Evolutionary conservation across 2,329 filamentous ascomycete genomes (phyloP).

Genomic region (Chalaropsis ovoidea): DNA sequence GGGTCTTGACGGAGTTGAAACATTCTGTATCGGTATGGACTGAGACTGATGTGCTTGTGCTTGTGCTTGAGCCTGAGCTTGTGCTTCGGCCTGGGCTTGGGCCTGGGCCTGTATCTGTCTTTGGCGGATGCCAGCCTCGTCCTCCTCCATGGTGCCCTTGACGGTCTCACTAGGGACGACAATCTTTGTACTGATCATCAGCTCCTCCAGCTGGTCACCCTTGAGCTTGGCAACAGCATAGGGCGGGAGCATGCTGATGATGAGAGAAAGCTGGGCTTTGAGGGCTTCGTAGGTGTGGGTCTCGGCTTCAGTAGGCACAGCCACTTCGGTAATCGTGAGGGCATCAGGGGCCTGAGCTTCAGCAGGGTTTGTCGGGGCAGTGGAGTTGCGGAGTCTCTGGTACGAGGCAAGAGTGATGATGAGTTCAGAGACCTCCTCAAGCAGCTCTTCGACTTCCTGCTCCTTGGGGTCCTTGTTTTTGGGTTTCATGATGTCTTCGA

Average conservation of each 20-base stretch:
- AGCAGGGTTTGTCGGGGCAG: conserved; percentile 49
- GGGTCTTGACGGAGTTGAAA: conserved; percentile 15
- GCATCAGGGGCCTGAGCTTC: conserved; percentile 58
- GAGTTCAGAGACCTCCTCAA: conserved; percentile 64
- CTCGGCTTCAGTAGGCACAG: conserved; percentile 56
- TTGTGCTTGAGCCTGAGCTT: neutral
- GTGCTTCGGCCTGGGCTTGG: conserved; percentile 27
- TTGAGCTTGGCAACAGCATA: conserved; percentile 79
- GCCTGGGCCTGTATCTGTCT: conserved; percentile 36
- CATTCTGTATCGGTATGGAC: conserved; percentile 1
- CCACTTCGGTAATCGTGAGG: conserved; percentile 54
- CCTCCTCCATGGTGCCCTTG: conserved; percentile 72
- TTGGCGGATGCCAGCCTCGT: conserved; percentile 52
- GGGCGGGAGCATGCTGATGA: conserved; percentile 67
- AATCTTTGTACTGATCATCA: conserved; percentile 72
- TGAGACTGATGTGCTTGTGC: conserved; percentile 19
- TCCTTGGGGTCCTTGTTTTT: conserved; percentile 50
- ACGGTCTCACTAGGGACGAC: conserved; percentile 63
- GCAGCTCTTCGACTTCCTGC: conserved; percentile 57
- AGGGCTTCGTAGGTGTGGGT: conserved; percentile 58
- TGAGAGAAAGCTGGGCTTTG: conserved; percentile 61
- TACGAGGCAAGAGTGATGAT: conserved; percentile 68
- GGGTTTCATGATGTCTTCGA: conserved; percentile 43
- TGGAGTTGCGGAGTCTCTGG: conserved; percentile 67
- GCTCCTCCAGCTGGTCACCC: conserved; percentile 71